These are phyloP conservation scores for Debaryomyces robertsiae DNA, from an alignment of 1,139 yeast species.

Conservation along the genomic window DNA sequence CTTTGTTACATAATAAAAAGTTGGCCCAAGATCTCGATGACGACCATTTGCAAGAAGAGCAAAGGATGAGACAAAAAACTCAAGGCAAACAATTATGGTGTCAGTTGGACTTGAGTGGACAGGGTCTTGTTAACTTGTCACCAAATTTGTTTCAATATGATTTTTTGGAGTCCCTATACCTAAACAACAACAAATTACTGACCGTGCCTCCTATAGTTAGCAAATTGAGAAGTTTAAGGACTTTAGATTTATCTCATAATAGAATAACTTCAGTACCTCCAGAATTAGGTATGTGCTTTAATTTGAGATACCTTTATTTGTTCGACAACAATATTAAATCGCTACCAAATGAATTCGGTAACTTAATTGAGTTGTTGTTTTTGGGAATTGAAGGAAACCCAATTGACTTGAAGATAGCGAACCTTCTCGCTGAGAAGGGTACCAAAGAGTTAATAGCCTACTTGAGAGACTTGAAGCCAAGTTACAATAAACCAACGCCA, in stretches of 20 bases:
- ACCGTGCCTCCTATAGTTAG: slow-evolving; percentile 70
- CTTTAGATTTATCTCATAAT: slow-evolving; percentile 85
- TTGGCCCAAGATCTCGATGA: slow-evolving; percentile 59
- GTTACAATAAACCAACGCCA: slow-evolving; percentile 62
- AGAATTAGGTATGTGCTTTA: slow-evolving; percentile 82
- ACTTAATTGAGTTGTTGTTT: slow-evolving; percentile 79
- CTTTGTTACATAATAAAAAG: slow-evolving; percentile 65
- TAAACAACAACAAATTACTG: slow-evolving; percentile 82
- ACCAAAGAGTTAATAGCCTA: slow-evolving; percentile 79
- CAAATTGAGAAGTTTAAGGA: slow-evolving; percentile 71
- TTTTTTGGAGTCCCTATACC: slow-evolving; percentile 82
- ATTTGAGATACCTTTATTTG: slow-evolving; percentile 76
- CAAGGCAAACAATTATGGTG: slow-evolving; percentile 89
- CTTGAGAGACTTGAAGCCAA: slow-evolving; percentile 81
- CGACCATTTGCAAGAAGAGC: slow-evolving; percentile 77
- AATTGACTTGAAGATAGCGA: slow-evolving; percentile 63
- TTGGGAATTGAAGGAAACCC: slow-evolving; percentile 96
- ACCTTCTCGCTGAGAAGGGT: slow-evolving; percentile 77
- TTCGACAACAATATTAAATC: slow-evolving; percentile 82
- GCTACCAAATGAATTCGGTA: slow-evolving; percentile 85
- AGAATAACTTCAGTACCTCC: slow-evolving; percentile 68
- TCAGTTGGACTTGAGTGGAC: slow-evolving; percentile 89
- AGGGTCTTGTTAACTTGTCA: slow-evolving; percentile 71
- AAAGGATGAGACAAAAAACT: slow-evolving; percentile 69
- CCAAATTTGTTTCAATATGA: slow-evolving; percentile 78